Percentiles rank a stretch among this genome's conserved stretches.
Conservation (phyloP, 2,329 filamentous ascomycete species). For the Drechslerella coelobrocha region DNA sequence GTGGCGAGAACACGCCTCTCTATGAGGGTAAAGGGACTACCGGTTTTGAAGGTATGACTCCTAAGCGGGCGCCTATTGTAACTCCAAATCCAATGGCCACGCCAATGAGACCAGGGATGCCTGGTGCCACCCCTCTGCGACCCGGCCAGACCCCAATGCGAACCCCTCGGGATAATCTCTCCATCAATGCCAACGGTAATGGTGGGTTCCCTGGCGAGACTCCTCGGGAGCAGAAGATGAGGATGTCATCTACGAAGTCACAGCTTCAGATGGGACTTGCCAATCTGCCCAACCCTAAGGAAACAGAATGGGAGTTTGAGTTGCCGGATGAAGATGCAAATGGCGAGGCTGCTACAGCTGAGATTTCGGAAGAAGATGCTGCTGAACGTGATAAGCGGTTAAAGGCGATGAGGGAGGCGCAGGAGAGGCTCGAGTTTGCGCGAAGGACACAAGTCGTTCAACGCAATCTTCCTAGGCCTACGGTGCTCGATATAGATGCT, state of each 20-base stretch:
- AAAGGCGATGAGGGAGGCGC: conserved; percentile 69
- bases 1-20: conserved; percentile 90
- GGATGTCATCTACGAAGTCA: conserved; percentile 72
- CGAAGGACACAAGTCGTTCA: conserved; percentile 93
- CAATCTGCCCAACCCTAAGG: conserved; percentile 87
- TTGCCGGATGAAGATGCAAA: conserved; percentile 62
- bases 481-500: conserved; percentile 71
- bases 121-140: conserved; percentile 63
- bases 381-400: conserved; percentile 78
- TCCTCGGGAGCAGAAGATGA: conserved; percentile 75
- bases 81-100: conserved; percentile 97
- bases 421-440: conserved; percentile 74
- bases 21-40: conserved; percentile 82
- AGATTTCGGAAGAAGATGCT: conserved; percentile 64
- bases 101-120: conserved; percentile 77
- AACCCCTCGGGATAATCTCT: conserved; percentile 86
- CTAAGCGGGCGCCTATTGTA: conserved; percentile 78
- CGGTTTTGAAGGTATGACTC: conserved; percentile 83
- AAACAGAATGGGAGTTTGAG: conserved; percentile 87
- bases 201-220: conserved; percentile 75
- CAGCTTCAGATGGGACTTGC: conserved; percentile 77
- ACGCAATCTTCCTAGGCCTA: conserved; percentile 77
- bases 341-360: conserved; percentile 29
- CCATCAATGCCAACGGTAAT: conserved; percentile 75
- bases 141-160: conserved; percentile 82